Evolutionary conservation across 2,329 filamentous ascomycete genomes (phyloP).

Genomic region (Colletotrichum eleusines): DNA sequence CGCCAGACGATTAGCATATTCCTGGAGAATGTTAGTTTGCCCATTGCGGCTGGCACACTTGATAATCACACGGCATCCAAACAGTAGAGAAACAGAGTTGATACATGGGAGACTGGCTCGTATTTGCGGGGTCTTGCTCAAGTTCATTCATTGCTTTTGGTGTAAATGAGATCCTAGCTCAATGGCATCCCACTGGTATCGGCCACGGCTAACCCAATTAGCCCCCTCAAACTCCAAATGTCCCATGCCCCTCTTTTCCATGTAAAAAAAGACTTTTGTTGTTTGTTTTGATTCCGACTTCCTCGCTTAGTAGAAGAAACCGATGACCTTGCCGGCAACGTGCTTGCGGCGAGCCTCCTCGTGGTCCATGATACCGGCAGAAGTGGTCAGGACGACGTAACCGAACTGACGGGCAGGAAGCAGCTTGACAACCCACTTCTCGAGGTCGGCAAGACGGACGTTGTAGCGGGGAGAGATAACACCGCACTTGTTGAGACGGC

Average conservation of each 20-base stretch:
- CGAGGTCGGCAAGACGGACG: slow-evolving; percentile 95
- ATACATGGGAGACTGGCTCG: slow-evolving; percentile 30
- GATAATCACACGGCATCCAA: neutral
- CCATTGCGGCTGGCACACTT: neutral
- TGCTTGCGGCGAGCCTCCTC: slow-evolving; percentile 92
- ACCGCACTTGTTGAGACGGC: slow-evolving; percentile 98
- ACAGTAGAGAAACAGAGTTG: neutral
- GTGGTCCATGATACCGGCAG: slow-evolving; percentile 93
- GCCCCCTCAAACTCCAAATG: slow-evolving; percentile 53
- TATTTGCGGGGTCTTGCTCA: slow-evolving; percentile 40
- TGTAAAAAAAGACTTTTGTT: slow-evolving; percentile 32
- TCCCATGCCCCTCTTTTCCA: slow-evolving; percentile 47
- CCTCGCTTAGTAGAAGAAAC: slow-evolving; percentile 92
- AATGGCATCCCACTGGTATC: slow-evolving; percentile 50
- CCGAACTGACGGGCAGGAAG: slow-evolving; percentile 99
- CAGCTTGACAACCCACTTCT: slow-evolving; percentile 99
- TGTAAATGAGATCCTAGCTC: slow-evolving; percentile 50
- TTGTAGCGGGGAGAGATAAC: slow-evolving; percentile 99
- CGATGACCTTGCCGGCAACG: slow-evolving; percentile 98
- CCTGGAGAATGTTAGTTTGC: neutral
- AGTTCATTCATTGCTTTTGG: slow-evolving; percentile 53
- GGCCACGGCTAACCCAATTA: slow-evolving; percentile 50
- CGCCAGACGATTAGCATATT: neutral
- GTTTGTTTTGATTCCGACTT: slow-evolving; percentile 41
- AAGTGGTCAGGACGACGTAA: slow-evolving; percentile 94